A percentile compares a stretch with the other conserved stretches of the same genome.
These are phyloP conservation scores for Rutstroemia sydowiana DNA, from an alignment of 2,329 filamentous ascomycete species.

Conservation along the genomic window DNA sequence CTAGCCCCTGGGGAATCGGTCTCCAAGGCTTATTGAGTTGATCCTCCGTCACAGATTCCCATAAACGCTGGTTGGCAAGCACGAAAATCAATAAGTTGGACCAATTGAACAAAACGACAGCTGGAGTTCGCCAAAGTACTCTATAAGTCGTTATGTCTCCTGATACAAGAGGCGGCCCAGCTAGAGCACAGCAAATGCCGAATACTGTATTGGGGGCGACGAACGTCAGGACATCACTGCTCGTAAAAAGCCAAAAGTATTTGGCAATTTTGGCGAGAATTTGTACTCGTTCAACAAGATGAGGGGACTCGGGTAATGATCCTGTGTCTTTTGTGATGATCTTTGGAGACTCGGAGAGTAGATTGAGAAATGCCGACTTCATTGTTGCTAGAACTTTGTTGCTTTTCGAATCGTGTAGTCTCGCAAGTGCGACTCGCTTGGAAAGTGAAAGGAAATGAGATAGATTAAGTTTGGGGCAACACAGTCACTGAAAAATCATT, in stretches of 20 bases:
- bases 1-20: constrained; percentile 24
- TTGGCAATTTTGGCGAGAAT: no score
- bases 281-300: no score
- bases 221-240: not conserved
- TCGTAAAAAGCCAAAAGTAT: not conserved
- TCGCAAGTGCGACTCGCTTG: no score
- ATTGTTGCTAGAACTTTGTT: no score
- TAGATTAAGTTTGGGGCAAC: no score
- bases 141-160: not conserved
- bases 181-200: not conserved
- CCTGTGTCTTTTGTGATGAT: no score
- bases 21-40: constrained; percentile 30
- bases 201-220: not conserved
- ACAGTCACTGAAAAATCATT: no score
- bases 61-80: constrained; percentile 25
- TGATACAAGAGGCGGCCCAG: not conserved
- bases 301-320: no score
- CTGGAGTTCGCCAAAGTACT: constrained; percentile 1
- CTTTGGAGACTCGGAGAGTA: no score
- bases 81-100: constrained; percentile 26
- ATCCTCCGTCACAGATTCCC: constrained; percentile 26
- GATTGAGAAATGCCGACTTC: no score
- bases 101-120: constrained; percentile 12
- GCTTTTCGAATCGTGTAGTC: no score
- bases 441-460: no score